Conservation (phyloP, 768 basidiomycete species). For the Leccinum broughii region DNA sequence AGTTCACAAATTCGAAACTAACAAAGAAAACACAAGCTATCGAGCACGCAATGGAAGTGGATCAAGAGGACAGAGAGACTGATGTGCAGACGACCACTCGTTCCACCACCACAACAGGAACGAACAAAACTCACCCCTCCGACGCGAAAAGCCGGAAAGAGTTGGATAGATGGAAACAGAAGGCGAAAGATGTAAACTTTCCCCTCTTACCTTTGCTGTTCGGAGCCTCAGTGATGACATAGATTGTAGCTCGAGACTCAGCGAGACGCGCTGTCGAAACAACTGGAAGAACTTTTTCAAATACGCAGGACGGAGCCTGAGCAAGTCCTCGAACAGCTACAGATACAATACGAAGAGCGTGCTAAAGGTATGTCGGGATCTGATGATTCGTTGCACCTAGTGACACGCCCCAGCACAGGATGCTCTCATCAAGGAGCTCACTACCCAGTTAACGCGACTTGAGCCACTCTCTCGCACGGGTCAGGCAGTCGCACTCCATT, state of each 20-base stretch:
- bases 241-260: constrained; percentile 36
- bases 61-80: constrained; percentile 4
- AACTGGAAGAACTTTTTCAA: constrained; percentile 59
- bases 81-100: constrained; percentile 6
- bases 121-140: constrained; percentile 16
- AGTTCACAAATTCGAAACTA: constrained; percentile 11
- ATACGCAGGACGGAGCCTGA: constrained; percentile 70
- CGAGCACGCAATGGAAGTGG: constrained; percentile 19
- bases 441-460: constrained; percentile 50
- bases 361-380: constrained; percentile 45
- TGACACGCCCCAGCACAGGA: constrained; percentile 53
- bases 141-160: constrained; percentile 22
- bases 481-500: constrained; percentile 54
- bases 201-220: neutral
- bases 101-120: constrained; percentile 6
- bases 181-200: constrained; percentile 26
- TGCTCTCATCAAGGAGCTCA: constrained; percentile 45
- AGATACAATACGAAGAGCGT: constrained; percentile 50
- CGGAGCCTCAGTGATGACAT: neutral
- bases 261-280: constrained; percentile 47
- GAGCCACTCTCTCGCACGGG: constrained; percentile 54
- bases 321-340: constrained; percentile 47
- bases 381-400: neutral
- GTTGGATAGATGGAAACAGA: constrained; percentile 34
- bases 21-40: constrained; percentile 5